Percentiles rank a stretch among this genome's conserved stretches.
Conservation (phyloP, 352 stramenopile species). For the Pythium chondricola region DNA sequence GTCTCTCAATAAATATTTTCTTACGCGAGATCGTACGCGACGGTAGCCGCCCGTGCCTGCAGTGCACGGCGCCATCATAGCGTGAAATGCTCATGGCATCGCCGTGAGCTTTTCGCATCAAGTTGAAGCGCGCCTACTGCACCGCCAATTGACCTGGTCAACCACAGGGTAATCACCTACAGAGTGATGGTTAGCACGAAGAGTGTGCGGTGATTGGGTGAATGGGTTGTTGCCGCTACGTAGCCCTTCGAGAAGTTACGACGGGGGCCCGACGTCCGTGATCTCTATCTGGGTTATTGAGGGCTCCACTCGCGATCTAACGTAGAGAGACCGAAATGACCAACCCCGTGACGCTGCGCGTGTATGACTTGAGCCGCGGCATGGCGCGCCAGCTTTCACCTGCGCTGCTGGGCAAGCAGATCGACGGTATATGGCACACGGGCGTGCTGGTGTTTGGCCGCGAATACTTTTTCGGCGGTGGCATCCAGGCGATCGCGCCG, state of each 20-base stretch:
- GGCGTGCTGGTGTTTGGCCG: conserved; percentile 67
- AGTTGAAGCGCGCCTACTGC: too few species aligned
- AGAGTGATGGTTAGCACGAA: background rate
- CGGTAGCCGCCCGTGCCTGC: too few species aligned
- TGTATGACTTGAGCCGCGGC: conserved; percentile 95
- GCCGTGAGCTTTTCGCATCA: too few species aligned
- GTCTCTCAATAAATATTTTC: too few species aligned
- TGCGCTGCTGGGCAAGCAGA: conserved; percentile 87
- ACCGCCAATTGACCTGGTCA: too few species aligned
- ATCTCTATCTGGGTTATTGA: too few species aligned
- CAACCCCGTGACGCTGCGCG: conserved; percentile 75
- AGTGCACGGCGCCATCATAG: too few species aligned
- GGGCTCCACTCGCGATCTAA: background rate
- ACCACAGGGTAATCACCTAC: too few species aligned
- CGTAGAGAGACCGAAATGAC: background rate
- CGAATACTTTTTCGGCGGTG: conserved; percentile 95
- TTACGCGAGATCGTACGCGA: too few species aligned
- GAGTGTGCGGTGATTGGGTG: background rate
- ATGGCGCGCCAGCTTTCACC: conserved; percentile 87
- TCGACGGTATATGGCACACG: conserved; percentile 93
- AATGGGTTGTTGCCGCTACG: background rate
- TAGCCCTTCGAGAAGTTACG: background rate
- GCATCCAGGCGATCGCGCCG: conserved; percentile 81
- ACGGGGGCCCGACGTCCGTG: background rate
- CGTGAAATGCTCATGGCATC: too few species aligned